Base-by-base conservation (phyloP, 208 protist species). In the Porcisia deanei region DNA sequence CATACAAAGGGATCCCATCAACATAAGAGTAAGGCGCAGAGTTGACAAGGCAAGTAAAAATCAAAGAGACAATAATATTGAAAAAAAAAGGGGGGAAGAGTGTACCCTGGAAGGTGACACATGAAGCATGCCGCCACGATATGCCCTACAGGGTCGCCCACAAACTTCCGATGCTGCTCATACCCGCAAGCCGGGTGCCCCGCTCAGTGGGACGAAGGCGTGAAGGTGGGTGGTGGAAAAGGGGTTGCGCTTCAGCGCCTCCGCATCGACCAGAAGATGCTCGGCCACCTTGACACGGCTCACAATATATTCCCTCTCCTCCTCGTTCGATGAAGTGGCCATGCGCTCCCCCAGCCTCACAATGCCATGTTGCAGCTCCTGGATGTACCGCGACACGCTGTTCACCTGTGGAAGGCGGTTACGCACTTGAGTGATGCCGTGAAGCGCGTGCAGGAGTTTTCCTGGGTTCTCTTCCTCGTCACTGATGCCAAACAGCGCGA, bases 381-480 rank as follows among this genome's bases (percentile, higher is more conserved):
- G 63, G 25, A 94, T 84, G 77, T 89, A 84, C 58, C 79, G 75
- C 65, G 73, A 68, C 4, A 91, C 76, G 73, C 88, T 91, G 74
- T 88, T 90, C 59, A 80, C 80, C 45, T 80, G 71, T n/a, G 88
- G 82, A 6, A 85, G 71, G 10, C 63, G 77, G 69, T 94, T 94
- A 59, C 75, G 76, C 71, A 91, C 83, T 41, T 85, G 77, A 10
- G 83, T 65, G 54, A 93, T 82, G 43, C 81, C 83, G 49, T 82
- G 84, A 64, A 88, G 75, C 37, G 85, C 85, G 37, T 73, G 77
- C 39, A 95, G 87, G 37, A 95, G 80, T 49, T 82, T 74, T 2
- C 80, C 77, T 2, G 88, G 78, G 65, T 91, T 82, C 14, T 86
- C 81, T 63, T 95, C 91, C 66, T 93, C 91, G 63, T 95, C 89